Evolutionary conservation across 2,329 filamentous ascomycete species (phyloP).

Genomic region (Scytalidium lignicola): DNA sequence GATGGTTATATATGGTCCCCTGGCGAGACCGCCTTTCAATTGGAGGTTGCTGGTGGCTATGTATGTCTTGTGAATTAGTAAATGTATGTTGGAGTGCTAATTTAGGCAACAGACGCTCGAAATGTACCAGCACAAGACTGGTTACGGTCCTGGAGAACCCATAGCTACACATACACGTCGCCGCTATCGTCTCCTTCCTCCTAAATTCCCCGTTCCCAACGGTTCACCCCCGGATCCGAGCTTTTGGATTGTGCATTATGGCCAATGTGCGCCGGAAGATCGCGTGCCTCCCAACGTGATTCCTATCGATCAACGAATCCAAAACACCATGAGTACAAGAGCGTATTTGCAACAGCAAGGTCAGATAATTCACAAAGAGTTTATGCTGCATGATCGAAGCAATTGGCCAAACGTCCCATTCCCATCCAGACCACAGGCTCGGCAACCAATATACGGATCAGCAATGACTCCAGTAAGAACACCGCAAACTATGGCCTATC

Average conservation of each 20-base stretch:
- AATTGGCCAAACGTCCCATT: conserved; percentile 86
- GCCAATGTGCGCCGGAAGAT: conserved; percentile 67
- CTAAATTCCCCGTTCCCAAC: conserved; percentile 63
- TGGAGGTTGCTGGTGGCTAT: conserved; percentile 65
- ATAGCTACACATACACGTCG: conserved; percentile 72
- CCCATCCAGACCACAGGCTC: conserved; percentile 43
- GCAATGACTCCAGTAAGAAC: conserved; percentile 20
- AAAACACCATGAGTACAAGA: conserved; percentile 55
- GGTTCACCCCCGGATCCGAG: conserved; percentile 70
- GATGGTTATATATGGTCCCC: conserved; percentile 93
- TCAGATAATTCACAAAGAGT: conserved; percentile 83
- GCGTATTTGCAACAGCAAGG: conserved; percentile 68
- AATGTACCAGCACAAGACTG: conserved; percentile 75
- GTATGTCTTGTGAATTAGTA: conserved; percentile 36
- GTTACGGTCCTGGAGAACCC: conserved; percentile 72
- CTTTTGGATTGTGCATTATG: conserved; percentile 90
- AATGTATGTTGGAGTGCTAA: conserved; percentile 7
- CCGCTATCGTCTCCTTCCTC: conserved; percentile 78
- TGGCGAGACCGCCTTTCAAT: conserved; percentile 69
- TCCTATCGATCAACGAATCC: conserved; percentile 56
- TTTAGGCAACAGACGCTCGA: conserved; percentile 67
- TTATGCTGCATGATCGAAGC: conserved; percentile 83
- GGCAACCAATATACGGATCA: conserved; percentile 19
- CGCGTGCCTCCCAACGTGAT: conserved; percentile 66
- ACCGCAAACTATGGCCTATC: conserved; percentile 57